phyloP scores from a whole-genome alignment of 2,329 filamentous ascomycete species.

The Cryoendolithus antarcticus region DNA sequence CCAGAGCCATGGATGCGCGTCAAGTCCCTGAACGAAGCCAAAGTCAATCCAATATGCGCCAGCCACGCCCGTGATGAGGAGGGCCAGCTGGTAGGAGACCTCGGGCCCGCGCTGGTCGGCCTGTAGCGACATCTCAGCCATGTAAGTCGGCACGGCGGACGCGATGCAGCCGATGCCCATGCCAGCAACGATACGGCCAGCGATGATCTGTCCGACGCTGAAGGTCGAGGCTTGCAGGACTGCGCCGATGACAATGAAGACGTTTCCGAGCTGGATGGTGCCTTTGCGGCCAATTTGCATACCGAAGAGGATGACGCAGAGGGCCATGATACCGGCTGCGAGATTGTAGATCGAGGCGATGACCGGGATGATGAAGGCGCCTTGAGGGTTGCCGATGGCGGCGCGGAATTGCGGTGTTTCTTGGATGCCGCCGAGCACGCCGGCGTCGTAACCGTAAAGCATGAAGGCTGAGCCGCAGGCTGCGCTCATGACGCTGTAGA shows the following conservation, averaged over 20 bases:
- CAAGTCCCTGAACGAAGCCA: constrained; percentile 14
- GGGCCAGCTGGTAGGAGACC: constrained; percentile 15
- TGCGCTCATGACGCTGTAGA: constrained; percentile 19
- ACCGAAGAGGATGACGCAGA: constrained; percentile 12
- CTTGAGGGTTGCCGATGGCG: constrained; percentile 29
- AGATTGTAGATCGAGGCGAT: constrained; percentile 16
- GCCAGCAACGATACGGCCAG: constrained; percentile 17
- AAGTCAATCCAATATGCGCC: constrained; percentile 19
- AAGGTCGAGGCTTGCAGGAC: constrained; percentile 19
- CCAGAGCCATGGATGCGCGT: constrained; percentile 19
- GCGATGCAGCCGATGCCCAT: constrained; percentile 20
- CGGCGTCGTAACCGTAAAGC: constrained; percentile 7
- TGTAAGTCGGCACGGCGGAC: constrained; percentile 20
- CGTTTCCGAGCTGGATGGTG: constrained; percentile 19
- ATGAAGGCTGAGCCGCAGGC: constrained; percentile 17
- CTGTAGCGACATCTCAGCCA: constrained; percentile 19
- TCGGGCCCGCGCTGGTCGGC: constrained; percentile 18
- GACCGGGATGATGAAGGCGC: constrained; percentile 26
- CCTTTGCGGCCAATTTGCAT: constrained; percentile 18
- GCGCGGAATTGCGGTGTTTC: constrained; percentile 5
- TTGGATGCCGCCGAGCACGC: constrained; percentile 7
- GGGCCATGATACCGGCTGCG: constrained; percentile 12
- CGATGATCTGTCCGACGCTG: constrained; percentile 20
- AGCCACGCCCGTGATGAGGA: constrained; percentile 15
- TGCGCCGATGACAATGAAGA: constrained; percentile 18